A percentile compares a stretch with the other conserved stretches of the same genome.
Conservation (phyloP, 768 basidiomycete species). For the Macrolepiota dolichaula region DNA sequence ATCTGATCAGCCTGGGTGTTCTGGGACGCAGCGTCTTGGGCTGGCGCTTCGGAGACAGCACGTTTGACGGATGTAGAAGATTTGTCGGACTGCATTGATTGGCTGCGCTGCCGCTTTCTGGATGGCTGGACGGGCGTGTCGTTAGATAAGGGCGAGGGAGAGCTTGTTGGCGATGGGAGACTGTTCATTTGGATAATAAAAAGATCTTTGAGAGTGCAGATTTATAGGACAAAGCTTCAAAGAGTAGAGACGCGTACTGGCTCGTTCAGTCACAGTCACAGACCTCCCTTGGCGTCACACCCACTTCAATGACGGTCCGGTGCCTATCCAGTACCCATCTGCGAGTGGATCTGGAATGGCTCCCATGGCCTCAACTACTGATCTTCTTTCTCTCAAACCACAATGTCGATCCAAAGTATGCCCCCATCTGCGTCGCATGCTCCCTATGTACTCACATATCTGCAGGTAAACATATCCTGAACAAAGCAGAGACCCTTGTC, state of each 20-base stretch:
- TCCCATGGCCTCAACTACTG: neutral
- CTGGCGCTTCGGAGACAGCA: slow-evolving; percentile 64
- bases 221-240: slow-evolving; percentile 6
- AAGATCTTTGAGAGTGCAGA: neutral
- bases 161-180: slow-evolving; percentile 42
- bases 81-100: slow-evolving; percentile 70
- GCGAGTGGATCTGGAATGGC: neutral
- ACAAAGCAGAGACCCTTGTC: slow-evolving; percentile 67
- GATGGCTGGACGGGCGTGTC: slow-evolving; percentile 36
- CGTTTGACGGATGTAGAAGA: slow-evolving; percentile 78
- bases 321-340: neutral
- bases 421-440: neutral
- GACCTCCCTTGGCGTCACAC: slow-evolving; percentile 4
- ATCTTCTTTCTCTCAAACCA: slow-evolving; percentile 16
- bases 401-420: slow-evolving; percentile 37
- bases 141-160: slow-evolving; percentile 38
- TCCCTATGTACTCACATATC: neutral
- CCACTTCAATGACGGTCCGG: neutral
- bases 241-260: slow-evolving; percentile 6
- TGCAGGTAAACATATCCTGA: slow-evolving; percentile 74
- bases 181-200: slow-evolving; percentile 35
- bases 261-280: slow-evolving; percentile 12
- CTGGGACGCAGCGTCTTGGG: slow-evolving; percentile 35
- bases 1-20: slow-evolving; percentile 39
- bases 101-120: slow-evolving; percentile 73